Evolutionary conservation across 768 basidiomycete genomes (phyloP).

Genomic region (Phanerochaete sordida): DNA sequence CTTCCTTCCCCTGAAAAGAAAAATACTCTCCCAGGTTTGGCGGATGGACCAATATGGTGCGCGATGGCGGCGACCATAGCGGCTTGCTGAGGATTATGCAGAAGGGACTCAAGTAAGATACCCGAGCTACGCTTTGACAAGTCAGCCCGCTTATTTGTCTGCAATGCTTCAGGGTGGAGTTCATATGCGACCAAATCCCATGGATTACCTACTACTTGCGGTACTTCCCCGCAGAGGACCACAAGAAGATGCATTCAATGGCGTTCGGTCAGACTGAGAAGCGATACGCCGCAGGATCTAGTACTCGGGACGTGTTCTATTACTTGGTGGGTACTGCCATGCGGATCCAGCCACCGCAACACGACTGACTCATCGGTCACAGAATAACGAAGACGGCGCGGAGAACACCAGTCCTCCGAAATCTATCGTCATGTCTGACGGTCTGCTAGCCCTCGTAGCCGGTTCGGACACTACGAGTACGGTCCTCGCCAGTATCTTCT

Average conservation of each 20-base stretch:
- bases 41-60: slow-evolving; percentile 24
- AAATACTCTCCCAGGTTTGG: slow-evolving; percentile 20
- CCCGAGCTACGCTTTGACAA: background rate
- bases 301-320: slow-evolving; percentile 39
- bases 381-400: slow-evolving; percentile 40
- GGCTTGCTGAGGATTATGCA: background rate
- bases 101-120: background rate
- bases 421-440: slow-evolving; percentile 36
- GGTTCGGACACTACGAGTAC: slow-evolving; percentile 44
- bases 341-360: background rate
- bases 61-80: slow-evolving; percentile 13
- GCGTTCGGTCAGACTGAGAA: background rate
- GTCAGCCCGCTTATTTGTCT: background rate
- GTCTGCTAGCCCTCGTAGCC: slow-evolving; percentile 39
- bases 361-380: background rate
- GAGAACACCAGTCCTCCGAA: slow-evolving; percentile 33
- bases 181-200: slow-evolving; percentile 2
- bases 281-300: slow-evolving; percentile 27
- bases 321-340: slow-evolving; percentile 37
- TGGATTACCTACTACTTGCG: background rate
- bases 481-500: slow-evolving; percentile 33
- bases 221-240: background rate
- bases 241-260: background rate
- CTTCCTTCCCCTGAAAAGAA: background rate
- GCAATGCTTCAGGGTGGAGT: background rate